Percentiles rank a stretch among this genome's conserved stretches.
Evolutionary conservation across 176 grass and related monocot genomes (phyloP).

Genomic region (Lolium perenne): DNA sequence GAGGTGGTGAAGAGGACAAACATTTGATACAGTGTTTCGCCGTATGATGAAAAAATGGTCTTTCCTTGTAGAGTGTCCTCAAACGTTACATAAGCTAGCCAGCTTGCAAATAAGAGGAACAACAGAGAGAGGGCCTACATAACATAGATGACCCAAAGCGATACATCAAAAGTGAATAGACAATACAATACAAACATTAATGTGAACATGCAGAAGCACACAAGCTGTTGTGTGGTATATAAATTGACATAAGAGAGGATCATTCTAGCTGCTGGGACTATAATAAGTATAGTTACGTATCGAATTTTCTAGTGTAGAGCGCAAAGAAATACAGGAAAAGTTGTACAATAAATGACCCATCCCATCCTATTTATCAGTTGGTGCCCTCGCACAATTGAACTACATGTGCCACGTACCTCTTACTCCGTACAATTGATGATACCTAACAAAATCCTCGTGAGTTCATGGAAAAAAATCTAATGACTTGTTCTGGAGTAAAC

Average conservation of each 20-base stretch:
- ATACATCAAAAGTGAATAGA: constrained; percentile 32
- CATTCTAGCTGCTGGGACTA: constrained; percentile 8
- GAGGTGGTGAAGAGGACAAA: constrained; percentile 98
- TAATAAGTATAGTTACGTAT: not conserved
- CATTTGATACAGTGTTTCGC: constrained; percentile 93
- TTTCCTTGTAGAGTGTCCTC: constrained; percentile 91
- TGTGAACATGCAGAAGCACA: constrained; percentile 27
- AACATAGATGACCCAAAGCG: constrained; percentile 17
- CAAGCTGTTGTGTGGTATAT: not conserved
- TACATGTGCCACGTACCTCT: not conserved
- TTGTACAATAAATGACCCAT: not conserved
- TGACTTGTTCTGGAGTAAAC: constrained; percentile 30
- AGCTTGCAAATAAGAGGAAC: constrained; percentile 94
- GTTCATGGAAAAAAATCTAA: constrained; percentile 11
- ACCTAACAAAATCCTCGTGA: not conserved
- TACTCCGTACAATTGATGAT: constrained; percentile 14
- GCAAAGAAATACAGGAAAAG: not conserved
- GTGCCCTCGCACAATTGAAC: constrained; percentile 21
- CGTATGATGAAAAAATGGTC: constrained; percentile 75
- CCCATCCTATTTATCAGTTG: not conserved
- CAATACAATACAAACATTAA: constrained; percentile 20
- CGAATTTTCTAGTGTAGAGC: constrained; percentile 8
- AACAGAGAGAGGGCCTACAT: constrained; percentile 81
- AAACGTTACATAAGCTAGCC: constrained; percentile 97
- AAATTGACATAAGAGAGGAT: constrained; percentile 18